Evolutionary conservation across 208 protist species (phyloP), one percentile per base, ranked within the genome.

Genomic region (Acanthamoeba sp.): DNA sequence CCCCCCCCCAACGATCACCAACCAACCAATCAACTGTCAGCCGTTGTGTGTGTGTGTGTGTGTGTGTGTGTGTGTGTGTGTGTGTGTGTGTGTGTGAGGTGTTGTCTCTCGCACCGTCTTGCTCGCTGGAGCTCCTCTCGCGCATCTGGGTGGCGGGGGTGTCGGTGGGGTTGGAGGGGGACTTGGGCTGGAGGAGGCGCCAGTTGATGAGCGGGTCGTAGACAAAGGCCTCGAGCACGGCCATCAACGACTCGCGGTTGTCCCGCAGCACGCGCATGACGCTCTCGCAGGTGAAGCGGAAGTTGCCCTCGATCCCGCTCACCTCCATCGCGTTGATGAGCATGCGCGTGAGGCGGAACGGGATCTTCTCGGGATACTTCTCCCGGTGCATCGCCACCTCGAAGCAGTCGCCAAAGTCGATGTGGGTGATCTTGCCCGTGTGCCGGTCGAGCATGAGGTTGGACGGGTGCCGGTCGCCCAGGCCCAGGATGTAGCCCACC

Each of bases 121-220:
- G 52, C 3, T 22, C 52, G 59, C 5, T 29, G 59, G 59, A 29
- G 59, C 52, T 20, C 0, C n/a, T 29, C 27, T 71, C 55, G n/a
- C 18, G 22, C 7, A 42, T 73, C 38, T 38, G 16, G 20, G 1
- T n/a, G 10, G 34, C 9, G 22, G 66, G 0, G 14, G 4, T 24
- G 62, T 1, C 9, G 62, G 62, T 36, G 10, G 62, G 10, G 6
- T 34, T 57, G 24, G 94, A 29, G n/a, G 36, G 92, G 18, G 22
- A 10, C 64, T 95, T 48, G 76, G 96, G 97, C 98, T 98, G 97
- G 9, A 98, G 88, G 16, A 99, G 97, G n/a, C 99, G 96, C 99
- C 99, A 99, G 96, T 99, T 99, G 95, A 99, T 99, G 16, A 99
- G 97, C 18, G 99, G 99, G 96, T 99, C 99, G 97, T 99, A 99